phyloP scores from a whole-genome alignment of 257 asterid species.

The Solanum verrucosum region DNA sequence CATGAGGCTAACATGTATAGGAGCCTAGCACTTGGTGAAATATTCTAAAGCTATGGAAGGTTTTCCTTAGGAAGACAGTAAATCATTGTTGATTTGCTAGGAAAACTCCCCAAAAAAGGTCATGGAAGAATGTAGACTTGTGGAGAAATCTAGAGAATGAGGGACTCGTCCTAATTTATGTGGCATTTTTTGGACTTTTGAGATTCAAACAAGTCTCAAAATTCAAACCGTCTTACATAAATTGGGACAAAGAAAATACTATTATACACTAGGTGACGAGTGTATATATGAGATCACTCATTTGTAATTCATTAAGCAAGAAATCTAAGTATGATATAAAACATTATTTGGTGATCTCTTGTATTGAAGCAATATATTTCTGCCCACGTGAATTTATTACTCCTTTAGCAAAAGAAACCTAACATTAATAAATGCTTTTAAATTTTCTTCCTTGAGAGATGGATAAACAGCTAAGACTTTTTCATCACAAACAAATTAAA shows the following conservation, averaged over 20 bases:
- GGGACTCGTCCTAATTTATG: background rate
- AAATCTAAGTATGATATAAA: too few relatives aligned
- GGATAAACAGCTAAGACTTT: background rate
- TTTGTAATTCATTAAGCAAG: background rate
- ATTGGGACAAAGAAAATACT: too few relatives aligned
- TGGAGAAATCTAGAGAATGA: background rate
- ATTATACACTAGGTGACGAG: too few relatives aligned
- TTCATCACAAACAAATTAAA: background rate
- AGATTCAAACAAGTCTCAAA: too few relatives aligned
- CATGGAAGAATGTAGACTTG: background rate
- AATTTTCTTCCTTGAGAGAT: background rate
- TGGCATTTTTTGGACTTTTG: fast-evolving
- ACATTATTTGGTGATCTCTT: too few relatives aligned
- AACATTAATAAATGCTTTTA: background rate
- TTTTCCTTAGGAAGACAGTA: too few relatives aligned
- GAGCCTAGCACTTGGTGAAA: background rate
- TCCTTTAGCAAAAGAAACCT: background rate
- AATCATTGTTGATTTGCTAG: too few relatives aligned
- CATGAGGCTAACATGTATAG: background rate
- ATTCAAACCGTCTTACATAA: too few relatives aligned
- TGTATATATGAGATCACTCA: background rate
- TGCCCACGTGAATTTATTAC: background rate
- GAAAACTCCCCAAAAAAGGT: background rate
- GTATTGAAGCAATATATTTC: too few relatives aligned
- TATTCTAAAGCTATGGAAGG: too few relatives aligned